Conservation (phyloP, 306 rosid genomes). For the Trichosanthes truncata region DNA sequence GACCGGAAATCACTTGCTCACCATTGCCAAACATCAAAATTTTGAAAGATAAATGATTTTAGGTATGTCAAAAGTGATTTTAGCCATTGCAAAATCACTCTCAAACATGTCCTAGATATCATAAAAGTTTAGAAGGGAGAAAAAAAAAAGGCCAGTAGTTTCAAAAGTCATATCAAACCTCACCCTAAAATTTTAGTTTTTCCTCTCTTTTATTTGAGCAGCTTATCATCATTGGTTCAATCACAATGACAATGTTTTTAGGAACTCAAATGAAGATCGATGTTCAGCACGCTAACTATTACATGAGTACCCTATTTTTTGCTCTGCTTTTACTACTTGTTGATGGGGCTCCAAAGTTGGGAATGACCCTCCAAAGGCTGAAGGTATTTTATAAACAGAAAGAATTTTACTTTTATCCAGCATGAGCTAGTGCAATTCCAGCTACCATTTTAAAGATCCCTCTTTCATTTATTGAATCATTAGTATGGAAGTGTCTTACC, state of each 20-base stretch:
- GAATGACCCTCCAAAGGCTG: constrained; percentile 31
- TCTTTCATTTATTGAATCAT: constrained; percentile 23
- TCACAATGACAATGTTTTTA: constrained; percentile 38
- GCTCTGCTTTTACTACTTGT: constrained; percentile 17
- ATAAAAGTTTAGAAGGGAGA: too few relatives aligned
- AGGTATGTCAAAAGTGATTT: too few relatives aligned
- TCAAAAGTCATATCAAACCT: too few relatives aligned
- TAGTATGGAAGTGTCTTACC: constrained; percentile 35
- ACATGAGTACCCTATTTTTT: constrained; percentile 33
- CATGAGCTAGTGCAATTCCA: constrained; percentile 43
- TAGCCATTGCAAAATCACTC: too few relatives aligned
- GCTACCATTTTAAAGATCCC: constrained; percentile 31
- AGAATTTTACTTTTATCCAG: constrained; percentile 28
- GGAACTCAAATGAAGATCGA: constrained; percentile 24
- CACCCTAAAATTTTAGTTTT: too few relatives aligned
- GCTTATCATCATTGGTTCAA: constrained; percentile 20
- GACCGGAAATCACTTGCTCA: too few relatives aligned
- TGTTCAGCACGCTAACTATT: constrained; percentile 20
- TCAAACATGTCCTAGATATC: too few relatives aligned
- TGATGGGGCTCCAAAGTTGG: constrained; percentile 30
- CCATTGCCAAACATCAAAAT: too few relatives aligned
- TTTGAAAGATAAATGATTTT: too few relatives aligned
- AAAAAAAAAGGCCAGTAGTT: too few relatives aligned
- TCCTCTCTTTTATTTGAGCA: not conserved
- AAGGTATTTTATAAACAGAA: constrained; percentile 33